Base-by-base conservation (phyloP, 2,329 filamentous ascomycete genomes). In the Diaporthe sp. region DNA sequence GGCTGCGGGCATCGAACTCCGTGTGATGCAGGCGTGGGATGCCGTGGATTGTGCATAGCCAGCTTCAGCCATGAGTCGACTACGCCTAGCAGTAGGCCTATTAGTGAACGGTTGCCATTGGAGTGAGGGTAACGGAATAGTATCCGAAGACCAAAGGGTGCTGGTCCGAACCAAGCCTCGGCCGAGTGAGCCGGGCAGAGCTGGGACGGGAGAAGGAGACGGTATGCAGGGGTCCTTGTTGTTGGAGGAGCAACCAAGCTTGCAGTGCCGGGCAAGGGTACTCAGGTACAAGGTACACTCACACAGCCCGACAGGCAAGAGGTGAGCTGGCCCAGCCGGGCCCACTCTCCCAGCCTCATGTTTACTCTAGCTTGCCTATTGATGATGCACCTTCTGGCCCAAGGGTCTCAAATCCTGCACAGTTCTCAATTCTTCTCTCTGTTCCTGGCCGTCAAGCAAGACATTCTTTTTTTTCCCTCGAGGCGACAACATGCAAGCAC, bases 261-360 rank as follows among this genome's bases (percentile, higher is more conserved):
- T 55, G 65, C n/a, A 69, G 49, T 42, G 49, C 65, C 46, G 65
- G 65, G 65, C 65, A 55, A 13, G 46, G 65, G 65, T 69, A 37
- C 46, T 12, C 46, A 34, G 61, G 28, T 49, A 49, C 42, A 39
- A 53, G 46, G 65, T 19, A 49, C 25, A 28, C 53, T 34, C n/a
- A n/a, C 28, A 67, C 61, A 28, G 55, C 58, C 59, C 59, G 58
- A 42, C 19, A 25, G 46, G 59, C 39, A 25, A 31, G 59, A 46
- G 59, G 55, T 58, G 59, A 62, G 62, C 62, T 68, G 62, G 44
- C 62, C 62, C 44, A 13, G 62, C 65, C 8, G 49, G 65, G 34
- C 65, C 65, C 65, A 69, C 65, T 69, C 65, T 69, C 65, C 65
- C 65, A 69, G 65, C 65, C 65, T 69, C 65, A 69, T 69, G 65